Conservation (phyloP, 805 yeast species). For the Kazachstania bromeliacearum region DNA sequence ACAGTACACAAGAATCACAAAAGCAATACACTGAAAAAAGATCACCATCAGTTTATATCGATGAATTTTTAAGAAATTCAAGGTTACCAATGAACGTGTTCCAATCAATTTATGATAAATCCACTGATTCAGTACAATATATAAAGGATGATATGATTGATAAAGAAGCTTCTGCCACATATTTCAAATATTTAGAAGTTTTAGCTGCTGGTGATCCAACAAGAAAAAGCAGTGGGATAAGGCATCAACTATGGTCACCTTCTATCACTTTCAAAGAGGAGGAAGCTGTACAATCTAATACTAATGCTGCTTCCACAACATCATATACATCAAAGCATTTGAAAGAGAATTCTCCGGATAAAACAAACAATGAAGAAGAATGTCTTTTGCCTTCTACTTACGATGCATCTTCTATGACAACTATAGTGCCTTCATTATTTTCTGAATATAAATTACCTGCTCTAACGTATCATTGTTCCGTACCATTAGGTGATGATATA, state of each 20-base stretch:
- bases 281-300: neutral
- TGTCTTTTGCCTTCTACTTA: conserved; percentile 9
- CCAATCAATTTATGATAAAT: neutral
- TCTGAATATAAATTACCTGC: conserved; percentile 34
- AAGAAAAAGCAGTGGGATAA: too few species aligned
- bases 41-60: neutral
- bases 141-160: neutral
- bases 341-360: too few species aligned
- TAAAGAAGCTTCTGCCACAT: conserved; percentile 1
- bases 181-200: conserved; percentile 1
- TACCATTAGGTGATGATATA: conserved; percentile 29
- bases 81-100: neutral
- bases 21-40: conserved; percentile 2
- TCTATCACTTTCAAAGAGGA: neutral
- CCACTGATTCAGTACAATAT: neutral
- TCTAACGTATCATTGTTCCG: conserved; percentile 35
- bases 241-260: conserved; percentile 2
- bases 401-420: conserved; percentile 19
- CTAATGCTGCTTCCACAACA: neutral
- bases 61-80: conserved; percentile 2
- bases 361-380: conserved; percentile 9
- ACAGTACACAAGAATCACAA: conserved; percentile 2
- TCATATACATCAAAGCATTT: neutral
- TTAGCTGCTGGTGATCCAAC: too few species aligned
- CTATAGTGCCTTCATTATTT: conserved; percentile 24